Base-by-base conservation (phyloP, 2,329 filamentous ascomycete genomes). In the Magnaporthiopsis rhizophila region DNA sequence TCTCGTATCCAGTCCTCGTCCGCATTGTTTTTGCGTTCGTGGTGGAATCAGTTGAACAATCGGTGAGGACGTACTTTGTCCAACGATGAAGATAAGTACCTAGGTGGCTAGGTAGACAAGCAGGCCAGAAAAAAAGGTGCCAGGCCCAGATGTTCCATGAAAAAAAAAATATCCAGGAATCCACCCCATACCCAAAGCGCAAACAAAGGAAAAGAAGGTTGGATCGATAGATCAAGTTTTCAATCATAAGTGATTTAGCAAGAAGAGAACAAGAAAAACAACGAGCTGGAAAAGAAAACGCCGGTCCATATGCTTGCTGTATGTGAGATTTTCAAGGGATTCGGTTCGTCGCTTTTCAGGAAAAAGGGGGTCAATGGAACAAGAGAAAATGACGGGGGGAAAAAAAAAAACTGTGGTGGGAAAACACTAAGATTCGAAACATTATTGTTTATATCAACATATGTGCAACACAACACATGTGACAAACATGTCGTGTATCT, bases 251-350 rank as follows among this genome's bases (percentile, higher is more conserved):
- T 45, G 45, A 30, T 30, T 53, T 36, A 38, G 62, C n/a, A 62
- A 62, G 50, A 64, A 38, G 50, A 8, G n/a, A 38, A 64, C 34
- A 30, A 53, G 45, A 8, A 24, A 6, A 53, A 36, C 5, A 8
- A 8, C 3, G 45, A 50, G 18, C 12, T 45, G 38, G 38, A 59
- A 26, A 64, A 53, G 6, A 61, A 32, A 59, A 24, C 61, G 61
- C 61, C 61, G 50, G 45, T 13, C 61, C 24, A 62, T 45, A 62
- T 62, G 45, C 45, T 34, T 62, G 38, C 38, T 34, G 15, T 15
- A 24, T 34, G 26, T 12, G 26, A 62, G 6, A 62, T 56, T 53
- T 24, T 24, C 21, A 8, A 36, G 34, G 9, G 45, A 21, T 30
- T 30, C 38, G 61, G 61, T 11, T 38, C 12, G 61, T 56, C 45